phyloP scores from a whole-genome alignment of 2,329 filamentous ascomycete species.

The Pyrenophora tritici-repentis region DNA sequence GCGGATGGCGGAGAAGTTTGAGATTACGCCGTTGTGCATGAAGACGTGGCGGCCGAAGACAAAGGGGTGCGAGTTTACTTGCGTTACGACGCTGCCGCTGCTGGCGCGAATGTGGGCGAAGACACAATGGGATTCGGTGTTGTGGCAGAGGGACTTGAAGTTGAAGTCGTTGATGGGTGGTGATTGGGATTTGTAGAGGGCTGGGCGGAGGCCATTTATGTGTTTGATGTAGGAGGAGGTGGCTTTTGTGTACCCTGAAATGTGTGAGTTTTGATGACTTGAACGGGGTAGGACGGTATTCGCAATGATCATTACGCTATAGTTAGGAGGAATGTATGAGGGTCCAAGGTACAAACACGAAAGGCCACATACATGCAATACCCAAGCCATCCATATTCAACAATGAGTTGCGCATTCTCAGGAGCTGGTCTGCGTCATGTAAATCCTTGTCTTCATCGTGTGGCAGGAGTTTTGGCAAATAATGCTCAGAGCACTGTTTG shows the following conservation, averaged over 20 bases:
- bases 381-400: slow-evolving; percentile 62
- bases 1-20: slow-evolving; percentile 54
- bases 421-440: slow-evolving; percentile 49
- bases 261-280: not conserved
- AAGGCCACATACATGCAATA: slow-evolving; percentile 51
- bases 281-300: not conserved
- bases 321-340: too few species aligned
- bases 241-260: slow-evolving; percentile 53
- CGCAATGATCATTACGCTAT: too few species aligned
- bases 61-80: slow-evolving; percentile 61
- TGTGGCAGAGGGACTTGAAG: slow-evolving; percentile 58
- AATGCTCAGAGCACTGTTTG: slow-evolving; percentile 54
- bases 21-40: slow-evolving; percentile 62
- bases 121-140: slow-evolving; percentile 56
- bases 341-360: not conserved
- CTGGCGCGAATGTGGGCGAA: slow-evolving; percentile 61
- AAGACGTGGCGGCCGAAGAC: slow-evolving; percentile 59
- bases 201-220: slow-evolving; percentile 50
- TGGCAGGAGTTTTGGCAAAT: slow-evolving; percentile 58
- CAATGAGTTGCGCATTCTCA: slow-evolving; percentile 57
- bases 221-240: slow-evolving; percentile 48
- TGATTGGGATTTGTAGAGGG: slow-evolving; percentile 58
- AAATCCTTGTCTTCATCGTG: slow-evolving; percentile 50
- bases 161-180: slow-evolving; percentile 60
- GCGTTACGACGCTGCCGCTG: slow-evolving; percentile 54